Evolutionary conservation across 768 basidiomycete species (phyloP).

Genomic region (Pleurotus citrinopileatus): DNA sequence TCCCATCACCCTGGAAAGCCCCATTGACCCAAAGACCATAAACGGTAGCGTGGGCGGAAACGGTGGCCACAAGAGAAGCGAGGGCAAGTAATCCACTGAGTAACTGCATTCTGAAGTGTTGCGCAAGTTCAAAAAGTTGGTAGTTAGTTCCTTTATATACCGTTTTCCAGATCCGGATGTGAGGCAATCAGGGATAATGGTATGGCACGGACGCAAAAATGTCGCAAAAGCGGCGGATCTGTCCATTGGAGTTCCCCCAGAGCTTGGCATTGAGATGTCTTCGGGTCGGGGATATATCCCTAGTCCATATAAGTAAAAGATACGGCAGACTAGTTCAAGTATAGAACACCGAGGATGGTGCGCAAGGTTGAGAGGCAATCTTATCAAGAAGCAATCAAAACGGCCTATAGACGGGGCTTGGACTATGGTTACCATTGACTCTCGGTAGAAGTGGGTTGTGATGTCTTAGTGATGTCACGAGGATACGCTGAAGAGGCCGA

Average conservation of each 20-base stretch:
- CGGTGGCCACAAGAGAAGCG: conserved; percentile 17
- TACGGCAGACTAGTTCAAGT: background rate
- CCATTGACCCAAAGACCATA: conserved; percentile 36
- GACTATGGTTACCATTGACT: background rate
- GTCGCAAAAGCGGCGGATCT: conserved; percentile 2
- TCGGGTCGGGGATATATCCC: background rate
- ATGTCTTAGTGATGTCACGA: background rate
- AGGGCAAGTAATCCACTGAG: background rate
- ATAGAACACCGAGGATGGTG: background rate
- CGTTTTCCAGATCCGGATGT: too few species aligned
- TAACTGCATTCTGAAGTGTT: background rate
- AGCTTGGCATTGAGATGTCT: background rate
- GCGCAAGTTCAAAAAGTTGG: background rate
- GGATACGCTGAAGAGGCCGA: background rate
- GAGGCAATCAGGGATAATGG: too few species aligned
- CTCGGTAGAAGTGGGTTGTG: background rate
- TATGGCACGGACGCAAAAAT: background rate
- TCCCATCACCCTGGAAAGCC: conserved; percentile 32
- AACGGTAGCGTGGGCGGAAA: conserved; percentile 30
- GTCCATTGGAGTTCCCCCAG: background rate
- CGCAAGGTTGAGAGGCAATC: background rate
- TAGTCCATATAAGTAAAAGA: too few species aligned
- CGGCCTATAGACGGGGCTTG: too few species aligned
- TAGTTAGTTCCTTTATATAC: background rate
- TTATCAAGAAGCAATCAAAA: background rate